Conservation (phyloP, 1,139 yeast genomes). For the Geotrichum cucujoidarum region DNA sequence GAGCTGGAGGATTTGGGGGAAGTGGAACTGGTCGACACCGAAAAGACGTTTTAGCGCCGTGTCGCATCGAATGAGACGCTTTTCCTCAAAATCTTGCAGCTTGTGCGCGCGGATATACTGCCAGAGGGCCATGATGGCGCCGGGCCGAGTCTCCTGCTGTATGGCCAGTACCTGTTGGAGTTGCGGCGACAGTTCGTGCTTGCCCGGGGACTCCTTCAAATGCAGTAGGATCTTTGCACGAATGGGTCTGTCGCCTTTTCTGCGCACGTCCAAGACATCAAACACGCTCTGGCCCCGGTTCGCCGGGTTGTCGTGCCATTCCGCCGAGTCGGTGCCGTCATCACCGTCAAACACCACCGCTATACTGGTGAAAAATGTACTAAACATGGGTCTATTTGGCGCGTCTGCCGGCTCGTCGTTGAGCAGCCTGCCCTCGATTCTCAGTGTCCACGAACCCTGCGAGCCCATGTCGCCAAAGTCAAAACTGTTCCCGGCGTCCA, state of each 20-base stretch:
- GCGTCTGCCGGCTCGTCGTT: conserved; percentile 40
- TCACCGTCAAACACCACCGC: conserved; percentile 65
- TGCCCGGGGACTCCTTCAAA: conserved; percentile 66
- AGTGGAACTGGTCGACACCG: conserved; percentile 42
- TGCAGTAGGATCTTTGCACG: conserved; percentile 70
- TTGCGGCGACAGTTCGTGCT: conserved; percentile 57
- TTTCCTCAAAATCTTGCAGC: conserved; percentile 53
- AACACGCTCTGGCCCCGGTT: conserved; percentile 45
- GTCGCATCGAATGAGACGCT: conserved; percentile 62
- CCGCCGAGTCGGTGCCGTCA: conserved; percentile 43
- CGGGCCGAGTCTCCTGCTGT: conserved; percentile 77
- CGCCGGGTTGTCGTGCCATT: conserved; percentile 53
- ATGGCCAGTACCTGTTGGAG: conserved; percentile 70
- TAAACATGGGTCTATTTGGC: conserved; percentile 55
- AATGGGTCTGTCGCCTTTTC: conserved; percentile 67
- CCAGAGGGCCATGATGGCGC: conserved; percentile 79
- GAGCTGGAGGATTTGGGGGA: conserved; percentile 70
- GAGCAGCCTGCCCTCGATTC: conserved; percentile 80
- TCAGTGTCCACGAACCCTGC: conserved; percentile 69
- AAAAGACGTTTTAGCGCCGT: conserved; percentile 53
- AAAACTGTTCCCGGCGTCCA: conserved; percentile 36
- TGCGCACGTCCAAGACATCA: conserved; percentile 84
- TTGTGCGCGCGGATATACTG: conserved; percentile 78
- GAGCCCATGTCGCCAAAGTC: conserved; percentile 32
- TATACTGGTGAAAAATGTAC: conserved; percentile 75